Evolutionary conservation across 352 stramenopile species (phyloP), one percentile per base, ranked within the genome.

Genomic region (Pythium rhizo-oryzae): DNA sequence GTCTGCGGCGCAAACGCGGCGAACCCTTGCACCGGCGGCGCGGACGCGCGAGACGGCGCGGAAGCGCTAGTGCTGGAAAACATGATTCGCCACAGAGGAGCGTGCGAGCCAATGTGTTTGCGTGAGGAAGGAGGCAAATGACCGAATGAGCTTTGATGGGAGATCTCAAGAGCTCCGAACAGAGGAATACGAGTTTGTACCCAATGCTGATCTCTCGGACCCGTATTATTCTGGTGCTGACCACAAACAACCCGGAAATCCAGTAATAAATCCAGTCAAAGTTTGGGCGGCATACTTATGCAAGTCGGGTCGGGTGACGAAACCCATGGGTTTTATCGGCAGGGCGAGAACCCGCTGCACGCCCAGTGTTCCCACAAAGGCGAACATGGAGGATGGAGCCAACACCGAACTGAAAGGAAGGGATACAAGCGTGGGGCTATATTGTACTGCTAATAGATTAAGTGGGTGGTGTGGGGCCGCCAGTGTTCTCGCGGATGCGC

Each of bases 201-300:
- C 46, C 46, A 53, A 50, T n/a, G 41, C 41, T 47, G 18, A 47
- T n/a, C 21, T 21, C 12, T 33, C 9, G 8, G 25, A 53, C 46
- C 46, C 46, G 46, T 30, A n/a, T 53, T 53, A 33, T 6, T 16
- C 11, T 11, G 18, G 43, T 50, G 43, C 43, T 53, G 46, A 53
- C n/a, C 46, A 53, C 19, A 1, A 25, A 1, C 7, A 4, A n/a
- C 8, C 41, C 51, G 7, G 33, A 44, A 37, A 59, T 37, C n/a
- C 52, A 59, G 33, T 60, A 46, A 60, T 59, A 58, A 49, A 60
- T 60, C 54, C 33, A 60, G 54, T 60, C 35, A 60, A 60, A 37
- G 23, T 50, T 60, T 60, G n/a, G 25, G 0, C 6, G 9, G 9
- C 15, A 46, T 6, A 47, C n/a, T n/a, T n/a, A n/a, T n/a, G 35